Evolutionary conservation across 495 filamentous ascomycete genomes (phyloP).

Genomic region (Diplogelasinospora grovesii): DNA sequence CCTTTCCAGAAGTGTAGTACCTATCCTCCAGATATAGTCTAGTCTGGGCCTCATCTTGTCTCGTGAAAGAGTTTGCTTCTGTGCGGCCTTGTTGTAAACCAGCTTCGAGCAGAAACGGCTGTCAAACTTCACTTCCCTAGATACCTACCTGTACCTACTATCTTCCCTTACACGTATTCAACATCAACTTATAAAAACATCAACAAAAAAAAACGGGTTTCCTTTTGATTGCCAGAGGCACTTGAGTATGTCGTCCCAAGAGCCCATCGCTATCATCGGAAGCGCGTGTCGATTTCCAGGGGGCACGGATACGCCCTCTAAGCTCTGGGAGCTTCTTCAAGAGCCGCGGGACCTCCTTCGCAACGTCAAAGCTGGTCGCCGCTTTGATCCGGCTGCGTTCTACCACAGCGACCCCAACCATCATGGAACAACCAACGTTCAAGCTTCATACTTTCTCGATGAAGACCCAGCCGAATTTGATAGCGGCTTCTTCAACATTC

Average conservation of each 20-base stretch:
- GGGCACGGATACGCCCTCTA: slow-evolving; percentile 4
- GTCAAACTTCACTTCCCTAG: too few species aligned
- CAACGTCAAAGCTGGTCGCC: slow-evolving; percentile 5
- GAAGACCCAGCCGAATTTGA: slow-evolving; percentile 37
- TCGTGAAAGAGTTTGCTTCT: too few species aligned
- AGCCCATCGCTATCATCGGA: slow-evolving; percentile 24
- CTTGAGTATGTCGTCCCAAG: slow-evolving; percentile 7
- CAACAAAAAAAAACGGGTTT: too few species aligned
- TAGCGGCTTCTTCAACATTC: slow-evolving; percentile 44
- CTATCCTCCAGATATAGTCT: too few species aligned
- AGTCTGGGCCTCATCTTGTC: too few species aligned
- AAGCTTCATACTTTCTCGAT: slow-evolving; percentile 60
- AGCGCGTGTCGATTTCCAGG: slow-evolving; percentile 20
- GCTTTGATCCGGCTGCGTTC: slow-evolving; percentile 12
- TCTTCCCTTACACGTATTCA: too few species aligned
- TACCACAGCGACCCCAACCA: slow-evolving; percentile 39
- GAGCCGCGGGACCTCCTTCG: slow-evolving; percentile 6
- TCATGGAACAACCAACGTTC: slow-evolving; percentile 32
- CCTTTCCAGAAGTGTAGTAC: too few species aligned
- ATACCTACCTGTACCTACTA: too few species aligned
- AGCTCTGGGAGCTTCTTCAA: slow-evolving; percentile 15
- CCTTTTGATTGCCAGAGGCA: too few species aligned
- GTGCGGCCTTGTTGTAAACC: too few species aligned
- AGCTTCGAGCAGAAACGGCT: too few species aligned
- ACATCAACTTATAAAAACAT: too few species aligned